Evolutionary conservation across 768 basidiomycete genomes (phyloP), one percentile per base, ranked within the genome.

Genomic region (Trichaptum fuscoviolaceum): DNA sequence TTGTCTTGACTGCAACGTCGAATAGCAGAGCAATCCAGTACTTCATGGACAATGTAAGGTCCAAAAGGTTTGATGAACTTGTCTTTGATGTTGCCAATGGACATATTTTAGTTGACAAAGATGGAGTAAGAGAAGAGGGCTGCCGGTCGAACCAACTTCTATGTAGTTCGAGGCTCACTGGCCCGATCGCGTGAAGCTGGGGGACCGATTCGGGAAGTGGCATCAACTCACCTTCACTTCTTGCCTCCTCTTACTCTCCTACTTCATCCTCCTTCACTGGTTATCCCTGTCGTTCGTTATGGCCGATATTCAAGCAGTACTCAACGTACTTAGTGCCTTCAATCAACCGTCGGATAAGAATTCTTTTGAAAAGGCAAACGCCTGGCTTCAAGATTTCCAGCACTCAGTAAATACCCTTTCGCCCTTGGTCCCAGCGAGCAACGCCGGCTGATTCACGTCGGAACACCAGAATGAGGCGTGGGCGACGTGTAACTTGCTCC

Each of bases 331-430:
- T 71, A 86, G 88, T 63, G 90, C 94, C 60, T 95, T 95, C 76
- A 81, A 84, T 70, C 84, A 87, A 67, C 88, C 89, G 64, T 92
- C 96, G 35, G 92, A 96, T 82, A 90, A 92, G 72, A 77, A 78
- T 18, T 88, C 93, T 20, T 84, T 97, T 70, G 91, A 93, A 71
- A 85, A 84, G 70, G 96, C 95, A 70, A 98, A 97, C 80, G 80
- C 87, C 71, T 98, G 95, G 95, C 89, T 99, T 69, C 91, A 95
- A 81, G 95, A 96, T 78, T 99, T 99, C 77, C 96, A 99, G 82
- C 96, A 98, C 83, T 96, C 94, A 83, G 96, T 98, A 89, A 91
- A 87, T 91, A 83, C 81, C 81, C 79, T 87, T 87, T 88, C 87
- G 83, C 85, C 84, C 86, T 78, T 86, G 84, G 87, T 73, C 75